phyloP scores from a whole-genome alignment of 139 green algal species.

The Mesotaenium endlicherianum region DNA sequence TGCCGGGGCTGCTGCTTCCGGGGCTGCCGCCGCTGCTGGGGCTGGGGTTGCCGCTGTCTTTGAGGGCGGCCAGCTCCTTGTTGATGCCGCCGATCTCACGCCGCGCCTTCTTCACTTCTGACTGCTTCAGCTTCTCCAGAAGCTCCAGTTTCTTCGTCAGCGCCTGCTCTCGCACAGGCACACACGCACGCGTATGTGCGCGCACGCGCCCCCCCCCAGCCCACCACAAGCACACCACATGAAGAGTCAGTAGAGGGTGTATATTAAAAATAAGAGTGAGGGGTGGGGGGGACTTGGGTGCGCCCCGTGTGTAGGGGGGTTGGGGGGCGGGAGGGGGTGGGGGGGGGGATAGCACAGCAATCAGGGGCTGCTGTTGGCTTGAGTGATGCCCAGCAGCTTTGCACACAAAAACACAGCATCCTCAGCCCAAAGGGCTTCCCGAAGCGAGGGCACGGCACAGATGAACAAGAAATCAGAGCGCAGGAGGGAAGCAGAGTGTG shows the following conservation, averaged over 20 bases:
- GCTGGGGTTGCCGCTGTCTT: too few species aligned
- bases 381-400: too few species aligned
- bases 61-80: slow-evolving; percentile 21
- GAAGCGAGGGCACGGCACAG: too few species aligned
- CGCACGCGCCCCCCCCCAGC: not conserved
- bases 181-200: not conserved
- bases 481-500: too few species aligned
- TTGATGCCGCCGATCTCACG: slow-evolving; percentile 22
- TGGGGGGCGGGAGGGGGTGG: not conserved
- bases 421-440: too few species aligned
- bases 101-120: slow-evolving; percentile 24
- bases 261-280: not conserved
- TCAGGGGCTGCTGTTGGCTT: too few species aligned
- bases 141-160: slow-evolving; percentile 36
- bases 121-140: slow-evolving; percentile 19
- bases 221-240: not conserved
- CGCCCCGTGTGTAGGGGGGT: not conserved
- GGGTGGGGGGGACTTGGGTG: not conserved
- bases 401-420: too few species aligned
- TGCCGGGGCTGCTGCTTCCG: too few species aligned
- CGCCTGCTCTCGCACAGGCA: slow-evolving; percentile 13
- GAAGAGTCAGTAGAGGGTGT: not conserved
- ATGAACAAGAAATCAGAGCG: too few species aligned
- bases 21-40: too few species aligned
- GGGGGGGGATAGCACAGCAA: not conserved